Evolutionary conservation across 2,329 filamentous ascomycete species (phyloP).

Genomic region (Parascedosporium putredinis): DNA sequence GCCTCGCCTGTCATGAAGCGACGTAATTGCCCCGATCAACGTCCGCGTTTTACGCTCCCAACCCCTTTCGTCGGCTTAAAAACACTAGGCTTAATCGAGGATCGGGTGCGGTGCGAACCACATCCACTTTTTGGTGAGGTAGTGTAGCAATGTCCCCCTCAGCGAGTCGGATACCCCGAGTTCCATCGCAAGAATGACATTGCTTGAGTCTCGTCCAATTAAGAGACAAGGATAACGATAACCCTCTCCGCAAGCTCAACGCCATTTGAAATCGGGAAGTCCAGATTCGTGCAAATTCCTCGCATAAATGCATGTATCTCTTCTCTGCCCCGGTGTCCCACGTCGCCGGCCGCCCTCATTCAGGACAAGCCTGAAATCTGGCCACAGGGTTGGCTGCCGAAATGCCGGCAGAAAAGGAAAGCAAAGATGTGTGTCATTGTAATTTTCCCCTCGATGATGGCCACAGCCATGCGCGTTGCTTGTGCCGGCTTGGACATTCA

Average conservation of each 20-base stretch:
- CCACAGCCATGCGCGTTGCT: too few species aligned
- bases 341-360: neutral
- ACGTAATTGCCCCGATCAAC: too few species aligned
- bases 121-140: too few species aligned
- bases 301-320: neutral
- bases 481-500: too few species aligned
- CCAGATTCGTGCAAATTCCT: neutral
- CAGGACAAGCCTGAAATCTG: neutral
- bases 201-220: neutral
- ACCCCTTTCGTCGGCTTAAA: too few species aligned
- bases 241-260: neutral
- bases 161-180: neutral
- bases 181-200: neutral
- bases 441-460: neutral
- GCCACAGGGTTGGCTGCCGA: neutral
- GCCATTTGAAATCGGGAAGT: neutral
- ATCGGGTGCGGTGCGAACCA: neutral
- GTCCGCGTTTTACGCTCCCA: too few species aligned
- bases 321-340: too few species aligned
- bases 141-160: neutral
- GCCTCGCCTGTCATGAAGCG: too few species aligned
- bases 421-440: neutral
- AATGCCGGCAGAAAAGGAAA: neutral
- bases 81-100: too few species aligned
- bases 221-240: neutral